phyloP scores from a whole-genome alignment of 75 land plant species.

The Adiantum capillusveneris region DNA sequence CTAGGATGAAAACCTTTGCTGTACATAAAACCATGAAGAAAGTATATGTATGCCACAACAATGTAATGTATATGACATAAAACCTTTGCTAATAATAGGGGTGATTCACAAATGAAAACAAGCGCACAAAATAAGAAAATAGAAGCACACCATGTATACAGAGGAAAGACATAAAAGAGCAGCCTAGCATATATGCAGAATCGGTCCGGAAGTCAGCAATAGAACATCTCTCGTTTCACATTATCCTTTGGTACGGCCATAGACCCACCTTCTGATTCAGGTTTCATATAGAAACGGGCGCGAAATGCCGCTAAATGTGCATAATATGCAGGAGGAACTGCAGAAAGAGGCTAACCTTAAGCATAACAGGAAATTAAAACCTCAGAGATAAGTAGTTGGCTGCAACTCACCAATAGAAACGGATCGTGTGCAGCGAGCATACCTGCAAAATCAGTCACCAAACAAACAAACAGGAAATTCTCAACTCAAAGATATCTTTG shows the following conservation, averaged over 20 bases:
- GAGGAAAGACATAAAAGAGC: too few species aligned
- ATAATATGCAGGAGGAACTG: conserved; percentile 98
- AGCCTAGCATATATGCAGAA: too few species aligned
- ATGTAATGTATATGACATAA: too few species aligned
- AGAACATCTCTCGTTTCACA: conserved; percentile 90
- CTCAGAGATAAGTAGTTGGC: not conserved
- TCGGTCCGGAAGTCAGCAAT: too few species aligned
- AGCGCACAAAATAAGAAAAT: too few species aligned
- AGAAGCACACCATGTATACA: too few species aligned
- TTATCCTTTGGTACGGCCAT: conserved; percentile 82
- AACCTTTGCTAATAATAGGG: too few species aligned
- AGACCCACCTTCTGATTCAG: conserved; percentile 85
- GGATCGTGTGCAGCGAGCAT: conserved; percentile 55
- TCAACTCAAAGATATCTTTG: not conserved
- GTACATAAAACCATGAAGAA: too few species aligned
- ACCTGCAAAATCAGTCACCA: conserved; percentile 17
- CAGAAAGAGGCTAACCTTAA: not conserved
- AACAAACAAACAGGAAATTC: not conserved
- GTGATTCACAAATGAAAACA: too few species aligned
- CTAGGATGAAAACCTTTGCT: too few species aligned
- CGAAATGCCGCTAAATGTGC: conserved; percentile 96
- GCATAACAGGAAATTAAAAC: too few species aligned
- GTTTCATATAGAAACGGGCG: conserved; percentile 90
- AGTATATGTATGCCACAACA: too few species aligned
- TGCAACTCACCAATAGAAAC: conserved; percentile 44